phyloP scores from a whole-genome alignment of 2,329 filamentous ascomycete species.

The Fusarium mundagurra region DNA sequence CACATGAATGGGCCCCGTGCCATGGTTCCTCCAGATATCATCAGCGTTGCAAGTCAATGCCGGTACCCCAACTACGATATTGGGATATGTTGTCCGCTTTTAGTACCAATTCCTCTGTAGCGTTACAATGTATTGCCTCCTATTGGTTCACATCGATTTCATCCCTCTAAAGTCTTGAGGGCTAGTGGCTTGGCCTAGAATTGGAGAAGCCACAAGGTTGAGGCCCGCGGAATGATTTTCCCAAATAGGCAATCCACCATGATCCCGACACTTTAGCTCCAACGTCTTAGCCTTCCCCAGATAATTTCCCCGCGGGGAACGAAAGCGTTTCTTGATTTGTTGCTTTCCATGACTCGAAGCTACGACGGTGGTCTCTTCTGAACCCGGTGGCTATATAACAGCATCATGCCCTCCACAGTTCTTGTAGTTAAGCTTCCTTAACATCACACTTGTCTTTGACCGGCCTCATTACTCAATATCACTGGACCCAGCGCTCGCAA shows the following conservation, averaged over 20 bases:
- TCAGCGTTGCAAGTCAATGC: no score
- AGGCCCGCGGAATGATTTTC: neutral
- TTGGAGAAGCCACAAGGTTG: neutral
- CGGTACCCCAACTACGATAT: neutral
- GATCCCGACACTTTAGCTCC: neutral
- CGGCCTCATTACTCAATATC: neutral
- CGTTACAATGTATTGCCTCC: rapidly evolving
- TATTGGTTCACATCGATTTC: neutral
- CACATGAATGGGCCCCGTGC: no score
- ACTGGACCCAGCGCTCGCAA: neutral
- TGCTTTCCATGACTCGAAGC: neutral
- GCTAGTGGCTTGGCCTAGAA: neutral
- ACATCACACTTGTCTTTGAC: neutral
- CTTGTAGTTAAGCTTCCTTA: no score
- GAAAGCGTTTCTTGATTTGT: neutral
- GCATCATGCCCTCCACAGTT: neutral
- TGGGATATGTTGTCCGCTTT: neutral
- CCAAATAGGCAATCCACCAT: neutral
- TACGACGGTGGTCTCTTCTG: neutral
- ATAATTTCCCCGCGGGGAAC: neutral
- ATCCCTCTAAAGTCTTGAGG: neutral
- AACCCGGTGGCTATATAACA: neutral
- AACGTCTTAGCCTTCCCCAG: neutral
- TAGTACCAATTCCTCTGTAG: neutral
- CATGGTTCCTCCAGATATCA: neutral